These are phyloP conservation scores for Pseudonitzschia delicatissima DNA, from an alignment of 108 stramenopile species.

Conservation along the genomic window DNA sequence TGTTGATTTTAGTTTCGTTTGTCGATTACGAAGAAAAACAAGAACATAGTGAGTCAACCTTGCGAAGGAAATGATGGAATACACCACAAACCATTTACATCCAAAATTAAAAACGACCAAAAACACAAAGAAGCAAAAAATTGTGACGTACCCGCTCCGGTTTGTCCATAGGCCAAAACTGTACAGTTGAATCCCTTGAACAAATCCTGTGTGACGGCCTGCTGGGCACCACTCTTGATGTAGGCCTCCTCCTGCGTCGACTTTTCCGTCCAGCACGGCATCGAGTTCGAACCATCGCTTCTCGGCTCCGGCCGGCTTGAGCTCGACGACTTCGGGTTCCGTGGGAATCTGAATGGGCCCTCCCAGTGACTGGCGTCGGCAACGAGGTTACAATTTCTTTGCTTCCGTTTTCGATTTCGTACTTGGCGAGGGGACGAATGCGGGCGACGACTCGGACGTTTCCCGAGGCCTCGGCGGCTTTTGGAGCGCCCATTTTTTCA, in stretches of 20 bases:
- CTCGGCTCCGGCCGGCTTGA: constrained; percentile 42
- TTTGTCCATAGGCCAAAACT: constrained; percentile 98
- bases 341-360: neutral
- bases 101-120: no score
- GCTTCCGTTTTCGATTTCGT: constrained; percentile 89
- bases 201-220: constrained; percentile 89
- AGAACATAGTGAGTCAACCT: no score
- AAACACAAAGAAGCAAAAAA: no score
- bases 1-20: no score
- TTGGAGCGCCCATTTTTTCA: neutral
- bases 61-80: no score
- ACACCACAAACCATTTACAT: no score
- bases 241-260: constrained; percentile 89
- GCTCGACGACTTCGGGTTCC: constrained; percentile 53
- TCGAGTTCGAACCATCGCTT: constrained; percentile 93
- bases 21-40: no score
- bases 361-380: constrained; percentile 10
- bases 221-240: constrained; percentile 79
- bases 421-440: constrained; percentile 91
- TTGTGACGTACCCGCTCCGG: constrained; percentile 54
- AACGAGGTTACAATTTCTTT: constrained; percentile 38
- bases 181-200: constrained; percentile 98
- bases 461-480: neutral
- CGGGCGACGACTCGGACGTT: constrained; percentile 88
- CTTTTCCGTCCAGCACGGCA: constrained; percentile 84